phyloP scores from a whole-genome alignment of 2,329 filamentous ascomycete genomes.

The Tolypocladium sp. region DNA sequence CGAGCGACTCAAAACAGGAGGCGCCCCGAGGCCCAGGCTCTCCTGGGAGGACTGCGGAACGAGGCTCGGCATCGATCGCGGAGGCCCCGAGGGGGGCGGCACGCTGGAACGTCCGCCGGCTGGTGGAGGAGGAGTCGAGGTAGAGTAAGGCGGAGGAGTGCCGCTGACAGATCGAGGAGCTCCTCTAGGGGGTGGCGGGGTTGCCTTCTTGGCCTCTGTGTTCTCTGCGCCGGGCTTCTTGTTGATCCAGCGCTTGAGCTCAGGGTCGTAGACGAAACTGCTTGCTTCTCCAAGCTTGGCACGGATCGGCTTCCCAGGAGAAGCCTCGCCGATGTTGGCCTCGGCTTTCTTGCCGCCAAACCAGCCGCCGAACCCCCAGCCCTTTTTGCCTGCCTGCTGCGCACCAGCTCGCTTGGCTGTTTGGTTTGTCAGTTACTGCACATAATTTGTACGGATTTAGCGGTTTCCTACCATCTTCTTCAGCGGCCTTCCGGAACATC shows the following conservation, averaged over 20 bases:
- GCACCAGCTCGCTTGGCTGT: slow-evolving; percentile 52
- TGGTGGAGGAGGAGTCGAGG: slow-evolving; percentile 23
- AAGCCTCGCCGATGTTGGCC: slow-evolving; percentile 23
- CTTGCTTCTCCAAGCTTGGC: slow-evolving; percentile 93
- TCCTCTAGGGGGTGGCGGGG: slow-evolving; percentile 70
- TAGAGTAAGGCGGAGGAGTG: slow-evolving; percentile 36
- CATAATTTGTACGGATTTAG: background rate
- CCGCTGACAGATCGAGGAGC: slow-evolving; percentile 43
- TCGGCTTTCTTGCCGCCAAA: slow-evolving; percentile 59
- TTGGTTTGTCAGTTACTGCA: slow-evolving; percentile 7
- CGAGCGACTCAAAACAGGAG: slow-evolving; percentile 34
- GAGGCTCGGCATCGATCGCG: slow-evolving; percentile 3
- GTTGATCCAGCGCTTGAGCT: slow-evolving; percentile 98
- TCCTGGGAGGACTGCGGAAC: slow-evolving; percentile 19
- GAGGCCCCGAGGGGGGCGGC: slow-evolving; percentile 19
- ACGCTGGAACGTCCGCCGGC: slow-evolving; percentile 18
- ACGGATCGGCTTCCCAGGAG: slow-evolving; percentile 61
- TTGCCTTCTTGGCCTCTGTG: slow-evolving; percentile 48
- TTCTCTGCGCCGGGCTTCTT: slow-evolving; percentile 73
- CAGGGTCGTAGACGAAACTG: slow-evolving; percentile 87
- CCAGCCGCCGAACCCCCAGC: slow-evolving; percentile 81
- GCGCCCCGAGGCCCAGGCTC: slow-evolving; percentile 23
- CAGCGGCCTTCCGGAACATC: slow-evolving; percentile 75
- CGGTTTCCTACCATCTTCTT: slow-evolving; percentile 52
- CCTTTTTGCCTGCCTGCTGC: slow-evolving; percentile 44